A percentile compares a stretch with the other conserved stretches of the same genome.
Evolutionary conservation across 1,284 basidiomycete species (phyloP).

Genomic region (Ustilago cynodontis): DNA sequence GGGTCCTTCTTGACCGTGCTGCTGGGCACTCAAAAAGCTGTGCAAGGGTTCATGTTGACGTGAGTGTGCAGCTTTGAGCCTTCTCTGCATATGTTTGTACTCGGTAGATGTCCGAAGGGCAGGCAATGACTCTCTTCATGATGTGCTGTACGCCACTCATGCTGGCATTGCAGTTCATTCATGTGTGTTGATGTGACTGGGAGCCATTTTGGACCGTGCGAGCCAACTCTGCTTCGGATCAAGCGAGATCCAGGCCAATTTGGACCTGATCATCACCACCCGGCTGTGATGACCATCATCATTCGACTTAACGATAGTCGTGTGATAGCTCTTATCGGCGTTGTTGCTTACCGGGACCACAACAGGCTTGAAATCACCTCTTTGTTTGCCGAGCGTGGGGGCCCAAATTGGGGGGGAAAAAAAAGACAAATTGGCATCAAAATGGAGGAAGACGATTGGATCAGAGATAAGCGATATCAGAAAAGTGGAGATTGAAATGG

Average conservation of each 20-base stretch:
- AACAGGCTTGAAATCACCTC: not conserved
- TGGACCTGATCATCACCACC: too few relatives aligned
- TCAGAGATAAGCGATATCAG: conserved; percentile 26
- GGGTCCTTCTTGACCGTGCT: not conserved
- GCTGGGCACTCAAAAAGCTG: too few relatives aligned
- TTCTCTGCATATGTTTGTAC: not conserved
- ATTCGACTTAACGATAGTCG: not conserved
- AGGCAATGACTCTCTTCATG: too few relatives aligned
- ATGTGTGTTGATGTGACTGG: not conserved
- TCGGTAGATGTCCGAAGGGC: too few relatives aligned
- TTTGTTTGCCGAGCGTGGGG: conserved; percentile 7
- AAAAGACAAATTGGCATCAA: not conserved
- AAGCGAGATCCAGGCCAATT: too few relatives aligned
- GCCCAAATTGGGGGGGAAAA: not conserved
- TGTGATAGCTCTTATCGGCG: not conserved
- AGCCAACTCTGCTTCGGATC: not conserved
- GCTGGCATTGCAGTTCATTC: not conserved
- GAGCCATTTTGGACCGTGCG: not conserved
- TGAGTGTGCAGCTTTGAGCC: not conserved
- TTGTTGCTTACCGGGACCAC: not conserved
- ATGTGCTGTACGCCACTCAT: too few relatives aligned
- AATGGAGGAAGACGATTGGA: conserved; percentile 12
- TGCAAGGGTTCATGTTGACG: not conserved
- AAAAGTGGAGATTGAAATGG: conserved; percentile 17
- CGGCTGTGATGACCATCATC: too few relatives aligned